Evolutionary conservation across 2,329 filamentous ascomycete species (phyloP), one percentile per base, ranked within the genome.

Genomic region (Neonectria magnoliae): DNA sequence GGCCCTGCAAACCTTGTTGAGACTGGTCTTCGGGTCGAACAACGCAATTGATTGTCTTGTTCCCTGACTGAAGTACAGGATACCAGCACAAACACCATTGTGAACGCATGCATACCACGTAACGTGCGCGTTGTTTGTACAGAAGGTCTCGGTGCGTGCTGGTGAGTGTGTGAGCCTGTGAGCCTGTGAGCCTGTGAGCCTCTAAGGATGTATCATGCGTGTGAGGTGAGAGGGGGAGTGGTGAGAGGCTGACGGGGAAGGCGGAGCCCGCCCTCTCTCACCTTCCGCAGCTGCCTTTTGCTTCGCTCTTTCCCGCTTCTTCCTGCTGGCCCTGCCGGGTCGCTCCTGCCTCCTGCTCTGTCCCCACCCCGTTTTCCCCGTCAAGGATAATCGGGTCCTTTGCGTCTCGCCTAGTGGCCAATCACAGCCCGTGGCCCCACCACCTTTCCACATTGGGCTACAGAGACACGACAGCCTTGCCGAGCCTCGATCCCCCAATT

Each of bases 401-500:
- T 61, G 62, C 44, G 47, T 58, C 62, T 75, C 70, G 71, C 68
- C 74, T 74, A 73, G 57, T 42, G 31, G 36, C 76, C 76, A 77
- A 77, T 77, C 52, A 67, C 31, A 56, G 25, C 29, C 41, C 10
- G 16, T 16, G 44, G 10, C 8, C 55, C 61, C 71, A 64, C 71
- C 71, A 71, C 67, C 66, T 48, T 53, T 56, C 62, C 65, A 66
- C 60, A 53, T 48, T 45, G 41, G 65, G 57, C 44, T 54, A 47
- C 60, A 53, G 56, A 67, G 65, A 67, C 68, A 67, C 70, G 68
- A 72, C 72, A 74, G 72, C 72, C 72, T 74, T 67, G 71, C 70
- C 62, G 65, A 67, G 68, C 70, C 71, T 71, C 66, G 65, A 66
- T 68, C 71, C 70, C 71, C 71, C 70, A 71, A 71, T 68, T 67